Evolutionary conservation across 2,329 filamentous ascomycete genomes (phyloP), one percentile per base, ranked within the genome.

Genomic region (Xylaria polymorpha): DNA sequence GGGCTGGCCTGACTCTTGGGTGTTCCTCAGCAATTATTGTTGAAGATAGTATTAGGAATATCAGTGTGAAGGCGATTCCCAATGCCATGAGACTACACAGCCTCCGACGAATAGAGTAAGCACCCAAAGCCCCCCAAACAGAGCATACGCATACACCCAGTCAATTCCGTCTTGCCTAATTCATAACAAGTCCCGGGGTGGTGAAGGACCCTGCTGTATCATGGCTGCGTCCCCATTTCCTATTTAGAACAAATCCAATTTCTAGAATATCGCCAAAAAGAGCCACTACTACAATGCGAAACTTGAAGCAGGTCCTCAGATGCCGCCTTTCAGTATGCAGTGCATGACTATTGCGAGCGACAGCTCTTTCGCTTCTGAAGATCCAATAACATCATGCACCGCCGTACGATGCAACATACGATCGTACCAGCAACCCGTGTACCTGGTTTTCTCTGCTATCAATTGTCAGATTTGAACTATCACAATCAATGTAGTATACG

Each of bases 191-290:
- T 43, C 44, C 44, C n/a, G 4, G 41, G 60, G 12, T 61, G 39
- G 46, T 8, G 15, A 48, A 57, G 29, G n/a, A 61, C 39, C 41
- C 35, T 65, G 7, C 39, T 48, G 18, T 55, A 29, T 41, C 56
- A 57, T 48, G 35, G 4, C 53, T 39, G 20, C 37, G 4, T 25
- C 39, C 20, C 53, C 39, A 56, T 59, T 55, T 46, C 15, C 6
- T 20, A 39, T 58, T 63, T 55, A 58, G 63, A 50, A 56, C 50
- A 44, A 10, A 39, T 25, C 44, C 41, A 41, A 35, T 60, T 69
- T 66, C 63, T 69, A 39, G 67, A 69, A 69, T 53, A 62, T 66
- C 39, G 53, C 37, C 37, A 55, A 32, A 62, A 64, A 58, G 44
- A 29, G 53, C n/a, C 7, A 22, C 46, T 15, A n/a, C 8, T 41